Conservation (phyloP, 768 basidiomycete species). For the Rhodocollybia butyracea region DNA sequence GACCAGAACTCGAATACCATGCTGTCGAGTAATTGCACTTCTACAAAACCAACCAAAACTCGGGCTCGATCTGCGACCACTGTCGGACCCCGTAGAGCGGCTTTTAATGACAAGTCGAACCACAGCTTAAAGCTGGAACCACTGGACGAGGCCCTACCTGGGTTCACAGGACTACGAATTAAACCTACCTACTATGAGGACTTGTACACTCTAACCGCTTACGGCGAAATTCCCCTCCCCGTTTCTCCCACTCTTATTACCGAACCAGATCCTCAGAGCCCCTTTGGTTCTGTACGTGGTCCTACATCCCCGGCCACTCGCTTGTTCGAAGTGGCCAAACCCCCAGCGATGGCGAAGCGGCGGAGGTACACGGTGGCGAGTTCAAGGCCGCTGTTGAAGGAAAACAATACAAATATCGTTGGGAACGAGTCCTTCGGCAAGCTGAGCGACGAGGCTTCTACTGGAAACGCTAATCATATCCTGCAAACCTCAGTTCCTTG, state of each 20-base stretch:
- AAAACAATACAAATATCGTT: background rate
- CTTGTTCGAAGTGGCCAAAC: slow-evolving; percentile 4
- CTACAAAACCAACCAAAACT: background rate
- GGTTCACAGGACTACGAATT: background rate
- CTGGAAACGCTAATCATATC: too few relatives aligned
- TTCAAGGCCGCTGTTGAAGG: background rate
- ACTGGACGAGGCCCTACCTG: background rate
- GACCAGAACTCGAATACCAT: too few relatives aligned
- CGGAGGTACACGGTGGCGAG: background rate
- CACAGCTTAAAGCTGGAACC: background rate
- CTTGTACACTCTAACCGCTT: background rate
- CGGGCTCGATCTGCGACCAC: slow-evolving; percentile 2
- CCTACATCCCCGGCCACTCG: background rate
- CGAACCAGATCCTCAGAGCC: background rate
- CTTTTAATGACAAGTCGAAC: background rate
- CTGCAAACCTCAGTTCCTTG: too few relatives aligned
- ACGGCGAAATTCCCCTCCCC: background rate
- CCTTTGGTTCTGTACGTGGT: background rate
- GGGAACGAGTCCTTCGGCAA: background rate
- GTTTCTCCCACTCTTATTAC: background rate
- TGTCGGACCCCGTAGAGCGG: background rate
- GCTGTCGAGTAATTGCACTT: too few relatives aligned
- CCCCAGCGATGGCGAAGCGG: slow-evolving; percentile 1
- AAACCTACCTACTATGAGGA: slow-evolving; percentile 1
- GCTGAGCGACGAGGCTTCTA: too few relatives aligned